These are phyloP conservation scores for Arabis alpina DNA, from an alignment of 345 rosid species.

Conservation along the genomic window DNA sequence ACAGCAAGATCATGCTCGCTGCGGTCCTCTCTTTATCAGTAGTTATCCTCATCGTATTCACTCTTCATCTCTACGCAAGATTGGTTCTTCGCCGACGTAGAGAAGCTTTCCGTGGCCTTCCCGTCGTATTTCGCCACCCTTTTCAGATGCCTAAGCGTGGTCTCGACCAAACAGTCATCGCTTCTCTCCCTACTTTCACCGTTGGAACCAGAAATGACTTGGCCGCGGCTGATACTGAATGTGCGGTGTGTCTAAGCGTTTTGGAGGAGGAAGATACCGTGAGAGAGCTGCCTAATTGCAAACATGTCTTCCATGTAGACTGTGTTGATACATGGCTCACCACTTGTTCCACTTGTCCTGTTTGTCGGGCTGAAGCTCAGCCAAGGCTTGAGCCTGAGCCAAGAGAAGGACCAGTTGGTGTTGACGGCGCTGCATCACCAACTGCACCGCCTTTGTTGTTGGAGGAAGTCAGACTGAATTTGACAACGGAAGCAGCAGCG, in stretches of 20 bases:
- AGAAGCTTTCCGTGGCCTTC: slow-evolving; percentile 37
- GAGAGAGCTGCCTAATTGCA: slow-evolving; percentile 68
- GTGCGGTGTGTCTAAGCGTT: slow-evolving; percentile 73
- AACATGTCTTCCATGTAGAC: slow-evolving; percentile 66
- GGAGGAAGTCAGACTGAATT: slow-evolving; percentile 26
- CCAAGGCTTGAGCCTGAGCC: slow-evolving; percentile 61
- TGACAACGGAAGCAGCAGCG: slow-evolving; percentile 38
- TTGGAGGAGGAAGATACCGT: slow-evolving; percentile 69
- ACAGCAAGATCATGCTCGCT: slow-evolving; percentile 41
- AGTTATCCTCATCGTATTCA: slow-evolving; percentile 37
- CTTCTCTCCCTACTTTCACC: slow-evolving; percentile 56
- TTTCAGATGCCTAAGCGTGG: slow-evolving; percentile 56
- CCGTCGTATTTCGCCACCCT: slow-evolving; percentile 31
- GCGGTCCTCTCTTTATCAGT: slow-evolving; percentile 36
- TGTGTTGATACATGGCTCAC: slow-evolving; percentile 76
- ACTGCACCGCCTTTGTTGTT: slow-evolving; percentile 40
- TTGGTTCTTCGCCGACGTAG: slow-evolving; percentile 40
- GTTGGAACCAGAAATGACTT: slow-evolving; percentile 35
- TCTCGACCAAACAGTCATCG: slow-evolving; percentile 55
- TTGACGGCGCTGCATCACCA: slow-evolving; percentile 28
- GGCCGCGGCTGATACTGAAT: slow-evolving; percentile 41
- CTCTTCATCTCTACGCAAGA: slow-evolving; percentile 43
- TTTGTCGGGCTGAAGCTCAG: slow-evolving; percentile 77
- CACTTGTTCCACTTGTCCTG: slow-evolving; percentile 71
- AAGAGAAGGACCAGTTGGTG: slow-evolving; percentile 45